These are phyloP conservation scores for Penicillium egyptiacum DNA, from an alignment of 495 filamentous ascomycete species.

Conservation along the genomic window DNA sequence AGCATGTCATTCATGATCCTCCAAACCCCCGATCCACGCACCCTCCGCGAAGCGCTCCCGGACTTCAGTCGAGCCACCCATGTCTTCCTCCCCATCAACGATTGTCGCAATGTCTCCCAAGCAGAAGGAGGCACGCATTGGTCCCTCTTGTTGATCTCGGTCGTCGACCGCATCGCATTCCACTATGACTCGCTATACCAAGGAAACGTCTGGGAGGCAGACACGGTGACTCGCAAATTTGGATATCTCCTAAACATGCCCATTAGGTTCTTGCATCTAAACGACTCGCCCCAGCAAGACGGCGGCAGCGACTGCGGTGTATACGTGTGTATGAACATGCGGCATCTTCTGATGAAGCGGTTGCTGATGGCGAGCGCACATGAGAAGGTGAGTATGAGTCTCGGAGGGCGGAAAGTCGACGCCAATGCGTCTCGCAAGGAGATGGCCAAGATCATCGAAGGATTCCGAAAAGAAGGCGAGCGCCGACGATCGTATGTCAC, in stretches of 20 bases:
- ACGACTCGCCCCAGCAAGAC: constrained; percentile 87
- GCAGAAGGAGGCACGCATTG: constrained; percentile 93
- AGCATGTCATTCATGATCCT: constrained; percentile 93
- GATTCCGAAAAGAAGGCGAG: constrained; percentile 77
- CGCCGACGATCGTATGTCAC: constrained; percentile 68
- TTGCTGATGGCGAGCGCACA: constrained; percentile 72
- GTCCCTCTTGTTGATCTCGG: constrained; percentile 87
- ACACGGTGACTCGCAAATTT: constrained; percentile 61
- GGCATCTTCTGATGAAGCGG: constrained; percentile 77
- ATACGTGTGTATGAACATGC: constrained; percentile 92
- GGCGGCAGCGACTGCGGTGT: constrained; percentile 94
- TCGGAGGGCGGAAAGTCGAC: constrained; percentile 78
- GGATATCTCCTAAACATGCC: constrained; percentile 59
- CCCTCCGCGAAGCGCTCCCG: constrained; percentile 55
- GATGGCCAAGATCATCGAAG: constrained; percentile 84
- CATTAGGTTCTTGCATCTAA: constrained; percentile 71
- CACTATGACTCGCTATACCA: constrained; percentile 92
- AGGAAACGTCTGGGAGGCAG: constrained; percentile 72
- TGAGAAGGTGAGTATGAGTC: constrained; percentile 90
- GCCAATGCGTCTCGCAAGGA: constrained; percentile 74
- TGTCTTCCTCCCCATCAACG: constrained; percentile 96
- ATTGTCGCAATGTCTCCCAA: constrained; percentile 69
- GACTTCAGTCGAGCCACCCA: constrained; percentile 82
- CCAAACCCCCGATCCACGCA: constrained; percentile 72
- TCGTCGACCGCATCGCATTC: constrained; percentile 88